Evolutionary conservation across 2,329 filamentous ascomycete genomes (phyloP).

Genomic region (Arthrinium puccinioides): DNA sequence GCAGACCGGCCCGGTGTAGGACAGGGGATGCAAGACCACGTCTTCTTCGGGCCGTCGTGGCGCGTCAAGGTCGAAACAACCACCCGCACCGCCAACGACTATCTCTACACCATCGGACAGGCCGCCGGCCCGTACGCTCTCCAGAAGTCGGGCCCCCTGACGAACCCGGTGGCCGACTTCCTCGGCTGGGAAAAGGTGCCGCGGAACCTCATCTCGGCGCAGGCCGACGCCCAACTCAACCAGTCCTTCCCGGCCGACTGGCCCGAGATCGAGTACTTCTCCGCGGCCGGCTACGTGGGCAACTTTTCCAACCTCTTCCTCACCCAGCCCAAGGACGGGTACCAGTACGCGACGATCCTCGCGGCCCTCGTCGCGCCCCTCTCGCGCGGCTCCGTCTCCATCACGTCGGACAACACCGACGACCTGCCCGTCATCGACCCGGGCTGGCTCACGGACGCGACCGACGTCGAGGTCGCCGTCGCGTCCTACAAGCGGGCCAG

Average conservation of each 20-base stretch:
- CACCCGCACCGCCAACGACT: constrained; percentile 6
- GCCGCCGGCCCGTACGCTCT: not conserved
- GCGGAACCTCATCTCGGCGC: constrained; percentile 5
- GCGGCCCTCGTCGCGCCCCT: constrained; percentile 20
- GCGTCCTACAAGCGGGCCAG: constrained; percentile 34
- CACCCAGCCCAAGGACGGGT: constrained; percentile 8
- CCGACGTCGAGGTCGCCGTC: constrained; percentile 36
- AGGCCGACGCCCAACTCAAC: not conserved
- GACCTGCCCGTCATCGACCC: constrained; percentile 29
- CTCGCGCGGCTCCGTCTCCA: constrained; percentile 11
- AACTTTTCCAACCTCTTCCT: constrained; percentile 3
- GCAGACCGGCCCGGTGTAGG: constrained; percentile 50
- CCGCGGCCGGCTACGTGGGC: constrained; percentile 8
- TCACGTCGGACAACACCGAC: constrained; percentile 5
- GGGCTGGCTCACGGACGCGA: constrained; percentile 34
- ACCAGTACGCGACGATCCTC: constrained; percentile 21
- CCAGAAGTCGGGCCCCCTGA: constrained; percentile 1
- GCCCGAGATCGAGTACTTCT: constrained; percentile 13
- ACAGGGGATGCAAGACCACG: constrained; percentile 48
- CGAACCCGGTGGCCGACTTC: constrained; percentile 7
- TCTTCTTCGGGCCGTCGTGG: constrained; percentile 12
- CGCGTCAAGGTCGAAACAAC: constrained; percentile 4
- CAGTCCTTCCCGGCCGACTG: constrained; percentile 19
- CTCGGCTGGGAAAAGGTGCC: constrained; percentile 22
- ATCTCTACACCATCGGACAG: constrained; percentile 4